A percentile compares a stretch with the other conserved stretches of the same genome.
Conservation (phyloP, 208 protist species). For the Leishmania arabica region DNA sequence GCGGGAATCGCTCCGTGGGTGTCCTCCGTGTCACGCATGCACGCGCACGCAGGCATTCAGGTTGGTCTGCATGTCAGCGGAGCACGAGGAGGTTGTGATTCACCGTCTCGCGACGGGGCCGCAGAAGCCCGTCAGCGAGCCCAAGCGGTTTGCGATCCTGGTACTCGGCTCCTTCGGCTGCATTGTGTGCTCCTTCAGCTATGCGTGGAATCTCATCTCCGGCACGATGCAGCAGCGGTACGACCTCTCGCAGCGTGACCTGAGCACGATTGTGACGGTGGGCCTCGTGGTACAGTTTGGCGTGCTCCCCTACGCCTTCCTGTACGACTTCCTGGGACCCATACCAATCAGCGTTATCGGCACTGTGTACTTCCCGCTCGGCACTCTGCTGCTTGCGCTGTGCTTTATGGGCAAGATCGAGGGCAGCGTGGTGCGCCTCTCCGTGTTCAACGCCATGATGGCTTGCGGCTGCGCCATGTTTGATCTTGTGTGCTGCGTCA, state of each 20-base stretch:
- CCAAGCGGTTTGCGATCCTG: constrained; percentile 44
- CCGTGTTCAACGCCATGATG: constrained; percentile 54
- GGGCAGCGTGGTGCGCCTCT: constrained; percentile 32
- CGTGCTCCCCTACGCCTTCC: constrained; percentile 54
- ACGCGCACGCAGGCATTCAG: neutral
- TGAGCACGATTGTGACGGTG: constrained; percentile 57
- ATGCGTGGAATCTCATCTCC: constrained; percentile 60
- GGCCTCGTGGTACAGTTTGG: constrained; percentile 46
- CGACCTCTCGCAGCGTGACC: constrained; percentile 33
- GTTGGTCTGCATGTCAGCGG: no score
- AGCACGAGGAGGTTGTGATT: constrained; percentile 7
- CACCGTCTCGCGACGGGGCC: constrained; percentile 31
- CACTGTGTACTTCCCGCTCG: constrained; percentile 32
- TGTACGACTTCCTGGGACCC: constrained; percentile 64
- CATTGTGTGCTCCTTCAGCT: constrained; percentile 39
- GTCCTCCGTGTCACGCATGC: neutral
- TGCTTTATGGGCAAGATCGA: constrained; percentile 49
- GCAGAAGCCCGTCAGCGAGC: constrained; percentile 42
- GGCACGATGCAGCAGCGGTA: constrained; percentile 43
- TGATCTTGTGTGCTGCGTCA: constrained; percentile 43
- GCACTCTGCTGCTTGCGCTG: constrained; percentile 48
- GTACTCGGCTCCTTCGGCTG: constrained; percentile 44
- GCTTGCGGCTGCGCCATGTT: constrained; percentile 41
- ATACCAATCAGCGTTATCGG: constrained; percentile 36
- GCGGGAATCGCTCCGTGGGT: neutral